Evolutionary conservation across 768 basidiomycete genomes (phyloP), one percentile per base, ranked within the genome.

Genomic region (Tulasnella sp.): DNA sequence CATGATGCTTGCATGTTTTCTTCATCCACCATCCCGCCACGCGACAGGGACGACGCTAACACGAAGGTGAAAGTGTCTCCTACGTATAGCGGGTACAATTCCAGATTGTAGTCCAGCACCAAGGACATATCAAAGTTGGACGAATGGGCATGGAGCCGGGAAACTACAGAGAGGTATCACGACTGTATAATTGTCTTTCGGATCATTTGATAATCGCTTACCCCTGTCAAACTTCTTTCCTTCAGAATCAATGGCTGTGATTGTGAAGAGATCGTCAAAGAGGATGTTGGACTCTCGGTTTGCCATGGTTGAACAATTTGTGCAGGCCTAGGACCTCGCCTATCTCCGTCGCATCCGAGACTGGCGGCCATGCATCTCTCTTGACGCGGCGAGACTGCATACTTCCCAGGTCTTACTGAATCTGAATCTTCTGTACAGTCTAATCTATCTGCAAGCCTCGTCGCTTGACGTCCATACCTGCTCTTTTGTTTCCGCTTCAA

Each of bases 161-260:
- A 94, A 34, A 99, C 96, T 97, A 70, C 19, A 22, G 2, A 46
- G 22, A 7, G 46, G 27, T 29, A n/a, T 5, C n/a, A 7, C 19
- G n/a, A 7, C 34, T 38, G 15, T 15, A 27, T 49, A 24, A 50
- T 4, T 34, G 12, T 29, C 27, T 24, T 55, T 25, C 38, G 27
- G 49, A 21, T 44, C 24, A 49, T 15, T 43, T 52, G 31, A 31
- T 24, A 45, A 17, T 17, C n/a, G 68, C 82, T 49, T 59, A 93
- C 94, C 94, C 84, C 94, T 77, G 72, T 99, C 96, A 66, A 97
- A 99, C 70, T 93, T 96, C 76, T 88, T 96, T 49, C 94, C 94
- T 65, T 92, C 93, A 70, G 82, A 83, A 75, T 93, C 84, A 51
- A 93, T 87, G 45, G 72, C 83, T 64, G 80, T 78, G 65, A 94